Base-by-base conservation (phyloP, 495 filamentous ascomycete species). In the Jackrogersella multiformis region DNA sequence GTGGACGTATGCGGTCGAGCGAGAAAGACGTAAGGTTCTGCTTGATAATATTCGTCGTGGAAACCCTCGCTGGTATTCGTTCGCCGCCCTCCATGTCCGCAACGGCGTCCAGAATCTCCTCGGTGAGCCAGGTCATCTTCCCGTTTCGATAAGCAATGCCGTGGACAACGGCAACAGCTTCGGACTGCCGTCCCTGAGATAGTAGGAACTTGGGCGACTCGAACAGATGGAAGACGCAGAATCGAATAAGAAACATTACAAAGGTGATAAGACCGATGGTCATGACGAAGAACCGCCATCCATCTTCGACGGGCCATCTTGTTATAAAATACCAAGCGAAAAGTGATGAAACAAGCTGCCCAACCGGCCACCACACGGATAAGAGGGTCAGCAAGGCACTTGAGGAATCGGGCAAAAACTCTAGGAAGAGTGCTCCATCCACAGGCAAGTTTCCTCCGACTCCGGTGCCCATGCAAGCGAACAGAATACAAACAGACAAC, bases 131-230 rank as follows among this genome's bases (percentile, higher is more conserved):
- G 1, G 89, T 90, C 15, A 84, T 87, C 34, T 83, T 87, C 9
- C 80, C 80, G 70, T 95, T 95, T 9, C 87, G 81, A 54, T 79
- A 80, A 0, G 91, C 92, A 44, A 94, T 88, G 41, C 90, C 90
- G 38, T 92, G 89, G 2, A 94, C 85, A 8, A 91, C 87, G 10
- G 86, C 87, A 10, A 93, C 90, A 6, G 91, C 92, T 64, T 92
- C 87, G 4, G 85, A 80, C 71, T 93, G 89, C 10, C 89, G 87
- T 12, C 90, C 90, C n/a, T 84, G 80, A 1, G 87, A 88, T 15
- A 94, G 84, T n/a, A 93, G 77, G 68, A 82, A 94, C 71, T 96
- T 96, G 20, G 92, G 92, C 2, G 90, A 92, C 71, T 96, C 92
- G 75, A 88, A 92, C 16, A 96, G 83, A 61, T 90, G 87, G 77